A percentile compares a stretch with the other conserved stretches of the same genome.
Conservation (phyloP, 2,329 filamentous ascomycete genomes). For the Pseudopyricularia cyperi region DNA sequence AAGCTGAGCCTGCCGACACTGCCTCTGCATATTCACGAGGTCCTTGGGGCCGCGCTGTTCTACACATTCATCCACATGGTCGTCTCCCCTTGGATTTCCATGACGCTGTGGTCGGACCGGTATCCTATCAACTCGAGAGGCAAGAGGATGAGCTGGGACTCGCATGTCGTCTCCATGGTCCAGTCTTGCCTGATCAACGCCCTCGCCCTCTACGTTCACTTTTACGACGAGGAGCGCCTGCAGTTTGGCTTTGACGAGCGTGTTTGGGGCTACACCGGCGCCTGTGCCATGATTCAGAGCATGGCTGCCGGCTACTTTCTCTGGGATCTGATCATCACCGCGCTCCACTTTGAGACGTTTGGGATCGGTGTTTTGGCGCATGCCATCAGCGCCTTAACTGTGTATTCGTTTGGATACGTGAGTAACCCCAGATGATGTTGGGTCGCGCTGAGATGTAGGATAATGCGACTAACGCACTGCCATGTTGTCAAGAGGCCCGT, state of each 20-base stretch:
- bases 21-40: conserved; percentile 66
- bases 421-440: conserved; percentile 20
- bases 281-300: conserved; percentile 59
- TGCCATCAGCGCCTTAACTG: conserved; percentile 58
- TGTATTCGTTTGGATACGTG: conserved; percentile 72
- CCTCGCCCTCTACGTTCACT: conserved; percentile 64
- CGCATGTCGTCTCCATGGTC: conserved; percentile 72
- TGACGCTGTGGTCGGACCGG: conserved; percentile 43
- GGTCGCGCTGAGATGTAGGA: neutral
- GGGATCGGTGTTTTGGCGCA: conserved; percentile 67
- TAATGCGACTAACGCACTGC: neutral
- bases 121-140: conserved; percentile 49
- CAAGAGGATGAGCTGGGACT: conserved; percentile 70
- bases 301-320: conserved; percentile 73
- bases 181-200: conserved; percentile 62
- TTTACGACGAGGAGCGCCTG: conserved; percentile 51
- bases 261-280: conserved; percentile 67
- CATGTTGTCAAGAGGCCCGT: conserved; percentile 59
- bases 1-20: conserved; percentile 49
- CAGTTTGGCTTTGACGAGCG: conserved; percentile 54
- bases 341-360: conserved; percentile 57
- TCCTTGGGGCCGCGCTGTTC: conserved; percentile 49
- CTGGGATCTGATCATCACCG: conserved; percentile 65
- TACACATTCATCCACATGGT: conserved; percentile 58
- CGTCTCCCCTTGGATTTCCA: conserved; percentile 55